Evolutionary conservation across 2,329 filamentous ascomycete species (phyloP).

Genomic region (Lomentospora prolificans): DNA sequence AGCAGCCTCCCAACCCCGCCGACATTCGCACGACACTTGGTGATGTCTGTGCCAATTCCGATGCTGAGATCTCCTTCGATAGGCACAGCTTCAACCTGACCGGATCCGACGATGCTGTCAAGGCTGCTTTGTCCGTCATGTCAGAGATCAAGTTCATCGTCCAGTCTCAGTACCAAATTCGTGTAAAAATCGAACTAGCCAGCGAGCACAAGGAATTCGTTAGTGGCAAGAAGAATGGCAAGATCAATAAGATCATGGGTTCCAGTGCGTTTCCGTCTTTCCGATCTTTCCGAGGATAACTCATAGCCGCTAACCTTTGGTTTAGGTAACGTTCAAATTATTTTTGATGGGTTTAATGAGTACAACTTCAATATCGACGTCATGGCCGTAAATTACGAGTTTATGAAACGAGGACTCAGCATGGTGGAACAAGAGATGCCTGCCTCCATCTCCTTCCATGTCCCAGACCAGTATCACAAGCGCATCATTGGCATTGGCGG

Average conservation of each 20-base stretch:
- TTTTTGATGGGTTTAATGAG: conserved; percentile 98
- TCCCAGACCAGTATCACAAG: conserved; percentile 98
- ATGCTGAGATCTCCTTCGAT: conserved; percentile 89
- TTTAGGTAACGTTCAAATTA: conserved; percentile 85
- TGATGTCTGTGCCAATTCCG: conserved; percentile 93
- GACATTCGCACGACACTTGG: conserved; percentile 86
- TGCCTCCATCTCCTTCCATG: conserved; percentile 96
- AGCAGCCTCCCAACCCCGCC: conserved; percentile 46
- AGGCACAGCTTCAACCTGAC: conserved; percentile 90
- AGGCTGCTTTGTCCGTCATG: conserved; percentile 88
- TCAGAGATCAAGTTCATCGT: conserved; percentile 84
- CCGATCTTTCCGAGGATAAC: background rate
- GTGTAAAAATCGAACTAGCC: conserved; percentile 96
- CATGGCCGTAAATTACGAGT: conserved; percentile 82
- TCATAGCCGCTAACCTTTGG: conserved; percentile 9
- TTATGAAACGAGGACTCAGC: conserved; percentile 83
- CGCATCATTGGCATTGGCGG: conserved; percentile 98
- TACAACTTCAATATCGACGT: conserved; percentile 99
- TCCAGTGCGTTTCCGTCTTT: conserved; percentile 48
- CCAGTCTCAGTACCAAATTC: conserved; percentile 81
- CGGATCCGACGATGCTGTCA: conserved; percentile 92
- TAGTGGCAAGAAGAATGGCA: conserved; percentile 98
- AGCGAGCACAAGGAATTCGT: conserved; percentile 99
- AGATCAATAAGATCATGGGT: conserved; percentile 99
- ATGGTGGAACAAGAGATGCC: conserved; percentile 99